phyloP scores from a whole-genome alignment of 495 filamentous ascomycete species.

The Aspergillus asperescens region DNA sequence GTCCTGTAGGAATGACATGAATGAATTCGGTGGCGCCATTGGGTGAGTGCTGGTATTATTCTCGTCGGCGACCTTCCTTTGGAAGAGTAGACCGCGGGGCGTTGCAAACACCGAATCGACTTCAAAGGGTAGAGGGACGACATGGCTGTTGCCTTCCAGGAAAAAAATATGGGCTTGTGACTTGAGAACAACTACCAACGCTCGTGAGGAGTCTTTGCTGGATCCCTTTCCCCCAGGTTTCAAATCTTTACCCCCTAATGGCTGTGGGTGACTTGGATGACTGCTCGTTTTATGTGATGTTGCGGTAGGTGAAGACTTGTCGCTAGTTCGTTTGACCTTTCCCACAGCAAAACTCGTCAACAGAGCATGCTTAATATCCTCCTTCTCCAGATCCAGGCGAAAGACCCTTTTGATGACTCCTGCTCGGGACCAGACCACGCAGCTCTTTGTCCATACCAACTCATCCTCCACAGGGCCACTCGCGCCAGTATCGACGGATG shows the following conservation, averaged over 20 bases:
- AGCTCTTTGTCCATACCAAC: constrained; percentile 72
- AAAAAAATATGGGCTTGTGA: constrained; percentile 92
- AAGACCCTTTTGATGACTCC: constrained; percentile 82
- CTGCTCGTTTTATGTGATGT: not conserved
- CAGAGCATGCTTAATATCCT: constrained; percentile 75
- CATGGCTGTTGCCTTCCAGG: constrained; percentile 79
- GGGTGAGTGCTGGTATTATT: constrained; percentile 17
- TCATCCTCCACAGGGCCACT: constrained; percentile 64
- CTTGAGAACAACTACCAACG: constrained; percentile 86
- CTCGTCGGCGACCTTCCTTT: constrained; percentile 57
- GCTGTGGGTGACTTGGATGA: constrained; percentile 7
- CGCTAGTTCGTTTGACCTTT: constrained; percentile 20
- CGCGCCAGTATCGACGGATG: constrained; percentile 39
- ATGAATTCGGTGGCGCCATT: constrained; percentile 70
- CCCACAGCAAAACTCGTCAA: constrained; percentile 72
- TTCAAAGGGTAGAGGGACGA: constrained; percentile 90
- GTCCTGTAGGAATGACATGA: constrained; percentile 54
- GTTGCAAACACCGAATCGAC: constrained; percentile 82
- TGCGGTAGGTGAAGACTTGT: not conserved
- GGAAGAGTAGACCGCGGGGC: constrained; percentile 75
- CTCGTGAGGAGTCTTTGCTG: constrained; percentile 43
- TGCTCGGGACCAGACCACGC: constrained; percentile 88
- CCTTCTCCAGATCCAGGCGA: constrained; percentile 78
- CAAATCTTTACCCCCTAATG: constrained; percentile 11
- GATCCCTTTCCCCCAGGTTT: constrained; percentile 16